Conservation (phyloP, 768 basidiomycete genomes). For the Amanita rubescens region DNA sequence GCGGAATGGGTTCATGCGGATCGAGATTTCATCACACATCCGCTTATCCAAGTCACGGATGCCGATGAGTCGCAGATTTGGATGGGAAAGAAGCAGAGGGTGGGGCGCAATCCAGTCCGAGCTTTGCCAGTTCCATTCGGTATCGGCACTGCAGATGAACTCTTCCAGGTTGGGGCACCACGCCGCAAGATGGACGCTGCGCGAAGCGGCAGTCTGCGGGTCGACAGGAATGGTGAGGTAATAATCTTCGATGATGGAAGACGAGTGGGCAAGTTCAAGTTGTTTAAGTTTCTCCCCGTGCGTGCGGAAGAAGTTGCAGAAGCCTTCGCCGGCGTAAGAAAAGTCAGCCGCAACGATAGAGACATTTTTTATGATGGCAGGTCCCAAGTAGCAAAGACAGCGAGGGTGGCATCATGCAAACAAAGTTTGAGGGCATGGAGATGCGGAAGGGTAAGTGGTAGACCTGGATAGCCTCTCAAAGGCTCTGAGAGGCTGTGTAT, state of each 20-base stretch:
- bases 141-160: conserved; percentile 71
- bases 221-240: conserved; percentile 42
- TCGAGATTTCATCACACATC: conserved; percentile 36
- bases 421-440: conserved; percentile 64
- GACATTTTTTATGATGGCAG: conserved; percentile 54
- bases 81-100: conserved; percentile 60
- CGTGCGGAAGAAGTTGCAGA: conserved; percentile 55
- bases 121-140: conserved; percentile 74
- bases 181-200: conserved; percentile 43
- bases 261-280: conserved; percentile 68
- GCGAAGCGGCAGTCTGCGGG: conserved; percentile 28
- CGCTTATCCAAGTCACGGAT: conserved; percentile 66
- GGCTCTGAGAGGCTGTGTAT: conserved; percentile 22
- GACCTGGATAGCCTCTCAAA: conserved; percentile 13
- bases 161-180: conserved; percentile 66
- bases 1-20: conserved; percentile 49
- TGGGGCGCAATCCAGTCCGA: conserved; percentile 82
- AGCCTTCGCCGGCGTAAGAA: conserved; percentile 56
- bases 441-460: conserved; percentile 47
- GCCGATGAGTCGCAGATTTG: conserved; percentile 56
- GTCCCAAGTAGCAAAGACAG: conserved; percentile 56
- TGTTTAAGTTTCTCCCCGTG: conserved; percentile 58
- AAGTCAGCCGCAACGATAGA: conserved; percentile 69
- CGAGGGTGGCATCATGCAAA: conserved; percentile 65
- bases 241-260: conserved; percentile 58